Evolutionary conservation across 2,329 filamentous ascomycete genomes (phyloP).

Genomic region (Balansia obtecta): DNA sequence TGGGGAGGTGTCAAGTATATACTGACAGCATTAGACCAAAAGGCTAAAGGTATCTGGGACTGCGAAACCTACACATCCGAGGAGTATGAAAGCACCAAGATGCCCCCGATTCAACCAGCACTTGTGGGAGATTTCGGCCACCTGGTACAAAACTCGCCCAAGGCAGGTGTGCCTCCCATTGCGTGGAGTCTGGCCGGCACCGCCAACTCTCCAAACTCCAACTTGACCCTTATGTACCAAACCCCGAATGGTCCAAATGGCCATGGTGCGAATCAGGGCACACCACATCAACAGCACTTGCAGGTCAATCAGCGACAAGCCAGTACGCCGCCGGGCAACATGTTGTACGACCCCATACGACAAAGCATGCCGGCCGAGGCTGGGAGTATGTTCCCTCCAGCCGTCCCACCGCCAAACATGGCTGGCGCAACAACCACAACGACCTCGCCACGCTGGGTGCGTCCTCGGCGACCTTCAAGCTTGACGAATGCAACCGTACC

Average conservation of each 20-base stretch:
- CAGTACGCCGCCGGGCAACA: constrained; percentile 41
- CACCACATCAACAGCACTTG: constrained; percentile 7
- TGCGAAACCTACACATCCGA: constrained; percentile 56
- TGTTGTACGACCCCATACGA: constrained; percentile 48
- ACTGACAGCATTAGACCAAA: constrained; percentile 73
- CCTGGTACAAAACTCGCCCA: constrained; percentile 35
- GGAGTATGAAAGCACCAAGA: constrained; percentile 63
- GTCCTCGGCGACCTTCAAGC: constrained; percentile 15
- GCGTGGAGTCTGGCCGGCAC: constrained; percentile 84
- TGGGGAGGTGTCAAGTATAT: constrained; percentile 86
- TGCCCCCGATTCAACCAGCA: constrained; percentile 26
- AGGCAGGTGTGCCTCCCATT: constrained; percentile 36
- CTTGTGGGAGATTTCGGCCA: constrained; percentile 27
- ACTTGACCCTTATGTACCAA: constrained; percentile 69
- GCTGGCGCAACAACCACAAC: constrained; percentile 35
- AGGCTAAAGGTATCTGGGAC: constrained; percentile 76
- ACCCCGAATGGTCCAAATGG: constrained; percentile 20
- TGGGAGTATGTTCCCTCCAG: constrained; percentile 33
- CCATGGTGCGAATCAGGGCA: not conserved
- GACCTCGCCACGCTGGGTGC: constrained; percentile 25
- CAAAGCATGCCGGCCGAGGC: constrained; percentile 37
- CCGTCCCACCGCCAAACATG: constrained; percentile 35
- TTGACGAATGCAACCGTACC: constrained; percentile 11
- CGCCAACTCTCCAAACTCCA: constrained; percentile 74
- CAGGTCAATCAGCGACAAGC: constrained; percentile 18